Percentiles rank a stretch among this genome's conserved stretches.
Evolutionary conservation across 352 stramenopile species (phyloP).

Genomic region (Saprolegnia parasitica): DNA sequence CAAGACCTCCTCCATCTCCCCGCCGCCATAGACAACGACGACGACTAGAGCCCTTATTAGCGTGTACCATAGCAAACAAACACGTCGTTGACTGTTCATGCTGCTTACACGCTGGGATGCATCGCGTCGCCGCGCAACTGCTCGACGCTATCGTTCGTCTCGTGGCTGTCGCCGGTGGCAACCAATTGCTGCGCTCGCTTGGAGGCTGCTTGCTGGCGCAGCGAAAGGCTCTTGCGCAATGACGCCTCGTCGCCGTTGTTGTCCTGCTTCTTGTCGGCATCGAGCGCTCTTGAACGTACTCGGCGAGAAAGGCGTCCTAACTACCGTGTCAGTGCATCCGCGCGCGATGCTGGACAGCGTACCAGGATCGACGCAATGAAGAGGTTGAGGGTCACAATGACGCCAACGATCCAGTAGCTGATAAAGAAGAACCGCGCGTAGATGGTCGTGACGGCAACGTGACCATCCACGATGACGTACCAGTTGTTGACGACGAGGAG

Average conservation of each 20-base stretch:
- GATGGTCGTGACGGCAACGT: constrained; percentile 45
- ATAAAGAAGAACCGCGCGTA: constrained; percentile 67
- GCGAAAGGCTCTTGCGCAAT: too few relatives aligned
- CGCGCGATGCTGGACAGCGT: background rate
- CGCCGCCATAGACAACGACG: too few relatives aligned
- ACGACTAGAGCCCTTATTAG: background rate
- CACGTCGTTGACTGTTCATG: background rate
- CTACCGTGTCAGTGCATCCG: background rate
- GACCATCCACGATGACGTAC: constrained; percentile 65
- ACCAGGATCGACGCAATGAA: constrained; percentile 51
- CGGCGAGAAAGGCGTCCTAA: background rate
- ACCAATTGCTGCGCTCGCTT: background rate
- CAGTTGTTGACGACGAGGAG: constrained; percentile 78
- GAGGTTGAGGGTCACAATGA: constrained; percentile 68
- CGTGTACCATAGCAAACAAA: constrained; percentile 21
- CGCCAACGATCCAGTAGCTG: constrained; percentile 62
- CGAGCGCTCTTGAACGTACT: background rate
- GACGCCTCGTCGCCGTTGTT: too few relatives aligned
- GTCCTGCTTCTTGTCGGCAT: background rate
- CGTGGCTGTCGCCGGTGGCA: background rate
- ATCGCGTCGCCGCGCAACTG: background rate
- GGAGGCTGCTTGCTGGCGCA: too few relatives aligned
- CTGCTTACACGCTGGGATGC: background rate
- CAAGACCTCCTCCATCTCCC: too few relatives aligned
- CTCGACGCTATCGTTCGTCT: background rate